Percentiles rank a stretch among this genome's conserved stretches.
Conservation (phyloP, 2,329 filamentous ascomycete genomes). For the Colletotrichum lini region DNA sequence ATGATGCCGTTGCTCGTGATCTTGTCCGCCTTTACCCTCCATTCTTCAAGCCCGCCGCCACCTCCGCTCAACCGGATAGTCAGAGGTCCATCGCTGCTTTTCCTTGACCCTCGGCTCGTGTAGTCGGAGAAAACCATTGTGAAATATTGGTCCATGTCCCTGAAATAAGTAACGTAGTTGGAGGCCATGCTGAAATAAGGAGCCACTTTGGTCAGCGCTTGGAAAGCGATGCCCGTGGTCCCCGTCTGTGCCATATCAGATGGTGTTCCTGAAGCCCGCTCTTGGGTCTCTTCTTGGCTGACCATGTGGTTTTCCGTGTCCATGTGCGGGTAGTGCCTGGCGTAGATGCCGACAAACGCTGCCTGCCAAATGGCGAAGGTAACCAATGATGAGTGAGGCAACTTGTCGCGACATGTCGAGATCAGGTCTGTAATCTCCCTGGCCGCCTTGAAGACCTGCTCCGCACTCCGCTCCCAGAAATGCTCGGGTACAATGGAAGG, state of each 20-base stretch:
- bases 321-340: conserved; percentile 77
- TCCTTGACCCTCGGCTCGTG: conserved; percentile 47
- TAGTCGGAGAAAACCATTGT: conserved; percentile 58
- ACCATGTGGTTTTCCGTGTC: conserved; percentile 71
- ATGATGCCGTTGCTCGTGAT: conserved; percentile 62
- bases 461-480: conserved; percentile 76
- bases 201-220: conserved; percentile 66
- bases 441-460: conserved; percentile 74
- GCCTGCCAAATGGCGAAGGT: conserved; percentile 78
- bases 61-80: conserved; percentile 59
- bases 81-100: conserved; percentile 50
- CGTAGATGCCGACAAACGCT: conserved; percentile 76
- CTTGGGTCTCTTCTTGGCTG: conserved; percentile 51
- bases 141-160: conserved; percentile 68
- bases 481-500: conserved; percentile 62
- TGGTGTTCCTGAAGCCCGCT: conserved; percentile 45
- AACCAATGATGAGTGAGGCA: conserved; percentile 78
- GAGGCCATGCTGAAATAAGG: conserved; percentile 69
- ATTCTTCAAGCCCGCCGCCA: conserved; percentile 70
- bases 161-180: conserved; percentile 68
- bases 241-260: conserved; percentile 54
- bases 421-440: conserved; percentile 76
- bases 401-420: conserved; percentile 71
- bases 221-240: conserved; percentile 63
- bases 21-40: conserved; percentile 57